Base-by-base conservation (phyloP, 2,329 filamentous ascomycete genomes). In the Reticulascus tulasneorum region DNA sequence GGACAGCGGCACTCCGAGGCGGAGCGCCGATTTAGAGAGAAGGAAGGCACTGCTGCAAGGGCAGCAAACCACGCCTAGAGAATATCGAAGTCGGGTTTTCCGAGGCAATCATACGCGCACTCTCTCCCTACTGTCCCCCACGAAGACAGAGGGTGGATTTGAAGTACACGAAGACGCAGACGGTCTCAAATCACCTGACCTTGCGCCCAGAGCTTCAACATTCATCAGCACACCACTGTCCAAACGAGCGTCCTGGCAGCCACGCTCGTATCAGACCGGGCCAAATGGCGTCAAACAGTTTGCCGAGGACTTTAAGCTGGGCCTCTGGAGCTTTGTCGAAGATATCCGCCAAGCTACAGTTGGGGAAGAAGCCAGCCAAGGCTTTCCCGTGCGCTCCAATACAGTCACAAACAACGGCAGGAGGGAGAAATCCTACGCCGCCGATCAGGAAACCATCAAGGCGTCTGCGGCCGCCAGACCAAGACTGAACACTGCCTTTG, bases 281-380 rank as follows among this genome's bases (percentile, higher is more conserved):
- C 54, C 29, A 10, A 27, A 28, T 9, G 71, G 59, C 27, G 62
- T 78, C 40, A 89, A 89, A 55, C 86, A 93, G 59, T 82, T 95
- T 60, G 86, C 90, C 12, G 84, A 86, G 41, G 93, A 96, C 61
- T 81, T 98, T 59, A 87, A 83, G 56, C 79, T 93, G 33, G 91
- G 93, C 3, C 66, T 98, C 31, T 90, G 86, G 79, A 95, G 87
- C 2, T 98, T 98, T 61, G 80, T 95, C 41, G 93, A 97, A 58
- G 93, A 98, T 55, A 79, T 98, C 30, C 77, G 90, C 47, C 93
- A 97, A 62, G 94, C 91, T 11, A 95, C 93, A 0, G 89, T 98
- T 7, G 93, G 93, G 17, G 93, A 98, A 36, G 93, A 98, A 64
- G 86, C 82, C 12, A 78, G 88, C 45, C 79, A 71, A 42, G 82